Evolutionary conservation across 192 early-diverging fungal genomes (phyloP), one percentile per base, ranked within the genome.

Genomic region (Mortierella hygrophila): DNA sequence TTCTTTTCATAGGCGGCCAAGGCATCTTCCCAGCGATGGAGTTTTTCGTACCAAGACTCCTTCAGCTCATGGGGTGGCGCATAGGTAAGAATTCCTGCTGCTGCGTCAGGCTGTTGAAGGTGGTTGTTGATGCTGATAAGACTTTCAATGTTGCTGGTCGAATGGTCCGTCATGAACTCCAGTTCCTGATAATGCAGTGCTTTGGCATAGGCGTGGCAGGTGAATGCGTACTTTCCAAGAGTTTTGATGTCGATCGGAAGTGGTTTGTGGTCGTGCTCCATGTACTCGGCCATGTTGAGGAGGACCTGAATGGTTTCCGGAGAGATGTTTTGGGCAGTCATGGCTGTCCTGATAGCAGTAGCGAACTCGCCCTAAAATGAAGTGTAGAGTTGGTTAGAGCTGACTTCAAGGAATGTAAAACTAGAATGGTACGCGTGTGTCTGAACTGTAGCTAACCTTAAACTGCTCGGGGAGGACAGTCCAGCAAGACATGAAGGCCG

Each of bases 211-310:
- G 98, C 97, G 85, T 99, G 97, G 74, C 97, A 99, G 54, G 93
- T 95, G 60, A 93, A 89, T 7, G 98, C 98, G 80, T 97, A 99
- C 20, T 92, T 90, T 9, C 96, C 98, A 38, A 99, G 90, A 1
- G 95, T 95, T 42, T 94, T 90, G 60, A 98, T 96, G 65, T 97
- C 97, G 75, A 99, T 99, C 8, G 97, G 97, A 9, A 98, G 91
- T 9, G 97, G 93, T 82, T 98, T 97, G 83, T 98, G 96, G 85
- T 99, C 97, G 74, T 97, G 97, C 90, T 99, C 98, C 98, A 99
- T 99, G 76, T 97, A 98, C 79, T 98, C 98, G 11, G 98, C 98
- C 63, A 99, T 89, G 71, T 98, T 97, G 42, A 99, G 91, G 18
- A 99, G 89, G 0, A 94, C 95, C 85, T 97, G 96, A 79, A 96